Evolutionary conservation across 2,329 filamentous ascomycete species (phyloP), one percentile per base, ranked within the genome.

Genomic region (Curvularia lunata): DNA sequence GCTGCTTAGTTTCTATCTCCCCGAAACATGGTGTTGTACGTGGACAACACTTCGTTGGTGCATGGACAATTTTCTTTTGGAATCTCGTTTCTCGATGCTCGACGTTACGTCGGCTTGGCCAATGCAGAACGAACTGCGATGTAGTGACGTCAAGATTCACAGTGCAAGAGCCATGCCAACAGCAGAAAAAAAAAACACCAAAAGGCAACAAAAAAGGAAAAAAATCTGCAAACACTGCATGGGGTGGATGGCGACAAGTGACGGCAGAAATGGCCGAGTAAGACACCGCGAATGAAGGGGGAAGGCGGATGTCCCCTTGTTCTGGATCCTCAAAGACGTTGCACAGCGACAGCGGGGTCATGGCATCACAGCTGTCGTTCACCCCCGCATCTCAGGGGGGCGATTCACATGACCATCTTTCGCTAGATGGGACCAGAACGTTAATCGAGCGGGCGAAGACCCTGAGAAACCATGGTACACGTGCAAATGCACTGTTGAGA

Each of bases 391-490:
- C 32, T 37, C 32, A 37, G 32, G 32, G 32, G 27, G 27, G 18
- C 23, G 23, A 23, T 23, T 30, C 43, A 32, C 27, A 34, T 47
- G 45, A 47, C 45, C 10, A 9, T 8, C 23, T 25, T 30, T 30
- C 9, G 16, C 18, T 41, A 12, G 19, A 37, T 23, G 21, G 28
- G 18, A 43, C 49, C 41, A 43, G 41, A 30, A 30, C 28, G 16
- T 32, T 27, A 8, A 8, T 45, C 23, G 48, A 34, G 41, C 46
- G 27, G 56, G 28, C 52, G 41, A 58, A 50, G 47, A 51, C 56
- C 45, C 45, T 21, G 28, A 18, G n/a, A 58, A 25, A 55, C 56
- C 56, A 58, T 58, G 47, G 56, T 55, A 54, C 51, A 48, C 37
- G 25, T 32, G 32, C 45, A 25, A 18, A 21, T 42, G 28, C 23